Base-by-base conservation (phyloP, 2,329 filamentous ascomycete genomes). In the Neofusicoccum umdonicola region DNA sequence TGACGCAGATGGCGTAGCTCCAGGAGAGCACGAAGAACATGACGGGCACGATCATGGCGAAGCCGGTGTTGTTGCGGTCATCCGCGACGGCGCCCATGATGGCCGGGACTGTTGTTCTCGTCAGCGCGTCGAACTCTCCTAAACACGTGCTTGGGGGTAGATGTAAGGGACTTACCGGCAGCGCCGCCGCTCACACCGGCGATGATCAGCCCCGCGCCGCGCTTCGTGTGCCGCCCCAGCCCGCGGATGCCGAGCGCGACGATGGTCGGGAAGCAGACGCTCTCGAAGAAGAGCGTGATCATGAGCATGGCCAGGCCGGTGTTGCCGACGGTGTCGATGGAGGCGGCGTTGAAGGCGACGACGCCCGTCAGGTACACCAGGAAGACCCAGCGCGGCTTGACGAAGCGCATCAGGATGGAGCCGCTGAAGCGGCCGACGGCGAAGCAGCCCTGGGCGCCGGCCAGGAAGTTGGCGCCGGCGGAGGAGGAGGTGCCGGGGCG, bases 201-300 rank as follows among this genome's bases (percentile, higher is more conserved):
- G 1, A 92, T 84, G 68, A 96, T 87, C 74, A 86, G 90, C 1
- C 90, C 90, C 2, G 87, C 88, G 1, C 90, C 91, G 66, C 90
- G 85, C 81, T 93, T 93, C 41, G 88, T 91, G 78, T 94, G 88
- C 17, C 87, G 85, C 5, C 91, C 91, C 1, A 93, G 82, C 2
- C 90, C 90, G 22, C 91, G 86, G 66, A 96, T 88, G 3, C 90
- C 90, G 12, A 95, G 84, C 3, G 90, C 88, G 69, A 93, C 92
- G 66, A 95, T 88, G 1, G 93, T 87, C 0, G 93, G 92, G 82
- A 91, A 96, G 69, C 92, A 86, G 60, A 92, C 91, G 0, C 89
- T 90, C 75, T 94, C 91, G 71, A 91, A 92, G 76, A 96, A 92
- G 68, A 92, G 88, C 68, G 90, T 90, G 34, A 93, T 70, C 44